Conservation (phyloP, 192 early-diverging fungal genomes). For the Rhizoclosmatium sp. region DNA sequence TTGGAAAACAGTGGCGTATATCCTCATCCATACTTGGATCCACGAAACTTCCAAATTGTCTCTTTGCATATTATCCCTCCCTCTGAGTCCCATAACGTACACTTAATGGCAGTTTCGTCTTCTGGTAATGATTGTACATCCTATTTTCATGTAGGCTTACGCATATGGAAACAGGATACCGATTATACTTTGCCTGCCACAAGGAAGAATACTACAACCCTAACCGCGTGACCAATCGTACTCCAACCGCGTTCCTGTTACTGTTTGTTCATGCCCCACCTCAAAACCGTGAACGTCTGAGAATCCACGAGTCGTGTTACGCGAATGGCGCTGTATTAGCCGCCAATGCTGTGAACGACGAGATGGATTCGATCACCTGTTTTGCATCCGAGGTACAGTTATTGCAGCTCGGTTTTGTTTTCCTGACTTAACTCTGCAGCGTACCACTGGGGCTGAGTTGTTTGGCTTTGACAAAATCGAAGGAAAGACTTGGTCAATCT, state of each 20-base stretch:
- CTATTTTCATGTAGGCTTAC: not conserved
- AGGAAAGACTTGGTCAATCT: conserved; percentile 86
- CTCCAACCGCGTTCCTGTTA: conserved; percentile 67
- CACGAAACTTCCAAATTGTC: conserved; percentile 69
- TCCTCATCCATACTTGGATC: conserved; percentile 57
- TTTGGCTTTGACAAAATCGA: conserved; percentile 54
- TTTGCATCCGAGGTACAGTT: conserved; percentile 69
- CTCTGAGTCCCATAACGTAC: conserved; percentile 70
- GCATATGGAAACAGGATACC: conserved; percentile 51
- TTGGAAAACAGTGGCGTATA: conserved; percentile 35
- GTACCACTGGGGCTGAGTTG: conserved; percentile 12
- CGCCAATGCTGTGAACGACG: conserved; percentile 71
- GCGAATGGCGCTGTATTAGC: conserved; percentile 72
- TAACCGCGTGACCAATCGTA: not conserved
- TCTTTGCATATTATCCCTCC: conserved; percentile 74
- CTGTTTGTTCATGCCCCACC: conserved; percentile 78
- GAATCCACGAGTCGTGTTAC: conserved; percentile 74
- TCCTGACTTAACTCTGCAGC: conserved; percentile 19
- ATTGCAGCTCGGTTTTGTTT: not conserved
- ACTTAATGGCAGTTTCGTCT: conserved; percentile 81
- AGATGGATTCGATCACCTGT: conserved; percentile 73
- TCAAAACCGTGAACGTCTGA: conserved; percentile 40
- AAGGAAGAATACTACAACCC: not conserved
- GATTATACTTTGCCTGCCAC: conserved; percentile 70
- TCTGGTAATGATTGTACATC: conserved; percentile 49